Conservation (phyloP, 2,329 filamentous ascomycete genomes). For the Aspergillus sp. region DNA sequence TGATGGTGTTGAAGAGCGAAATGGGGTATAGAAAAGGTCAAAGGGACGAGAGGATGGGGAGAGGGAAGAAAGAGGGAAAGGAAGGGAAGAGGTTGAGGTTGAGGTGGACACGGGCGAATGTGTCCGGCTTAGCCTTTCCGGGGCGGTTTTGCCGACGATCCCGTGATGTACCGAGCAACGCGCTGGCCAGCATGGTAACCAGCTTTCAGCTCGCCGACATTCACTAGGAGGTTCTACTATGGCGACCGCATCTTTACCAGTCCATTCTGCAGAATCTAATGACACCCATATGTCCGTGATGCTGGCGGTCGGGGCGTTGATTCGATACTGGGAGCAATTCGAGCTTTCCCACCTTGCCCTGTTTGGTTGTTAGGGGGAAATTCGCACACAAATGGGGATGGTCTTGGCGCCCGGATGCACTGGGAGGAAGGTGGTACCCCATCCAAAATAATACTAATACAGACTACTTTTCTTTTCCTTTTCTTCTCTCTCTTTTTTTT, state of each 20-base stretch:
- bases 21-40: slow-evolving; percentile 35
- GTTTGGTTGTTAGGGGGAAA: slow-evolving; percentile 20
- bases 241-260: neutral
- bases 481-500: neutral
- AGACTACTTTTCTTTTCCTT: neutral
- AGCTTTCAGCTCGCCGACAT: neutral
- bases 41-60: slow-evolving; percentile 37
- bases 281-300: neutral
- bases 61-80: slow-evolving; percentile 34
- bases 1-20: slow-evolving; percentile 51
- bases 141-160: slow-evolving; percentile 47
- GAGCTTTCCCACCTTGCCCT: slow-evolving; percentile 11
- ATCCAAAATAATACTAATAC: neutral
- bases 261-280: neutral
- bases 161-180: slow-evolving; percentile 43
- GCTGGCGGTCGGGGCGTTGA: neutral
- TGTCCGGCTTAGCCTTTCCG: slow-evolving; percentile 42
- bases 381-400: slow-evolving; percentile 28
- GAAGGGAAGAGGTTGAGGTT: slow-evolving; percentile 33
- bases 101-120: slow-evolving; percentile 33
- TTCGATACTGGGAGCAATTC: neutral
- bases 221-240: neutral
- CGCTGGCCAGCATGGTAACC: slow-evolving; percentile 1
- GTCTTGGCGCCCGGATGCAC: slow-evolving; percentile 29
- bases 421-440: slow-evolving; percentile 14